Evolutionary conservation across 2,329 filamentous ascomycete genomes (phyloP), one percentile per base, ranked within the genome.

Genomic region (Helicocarpus griseus): DNA sequence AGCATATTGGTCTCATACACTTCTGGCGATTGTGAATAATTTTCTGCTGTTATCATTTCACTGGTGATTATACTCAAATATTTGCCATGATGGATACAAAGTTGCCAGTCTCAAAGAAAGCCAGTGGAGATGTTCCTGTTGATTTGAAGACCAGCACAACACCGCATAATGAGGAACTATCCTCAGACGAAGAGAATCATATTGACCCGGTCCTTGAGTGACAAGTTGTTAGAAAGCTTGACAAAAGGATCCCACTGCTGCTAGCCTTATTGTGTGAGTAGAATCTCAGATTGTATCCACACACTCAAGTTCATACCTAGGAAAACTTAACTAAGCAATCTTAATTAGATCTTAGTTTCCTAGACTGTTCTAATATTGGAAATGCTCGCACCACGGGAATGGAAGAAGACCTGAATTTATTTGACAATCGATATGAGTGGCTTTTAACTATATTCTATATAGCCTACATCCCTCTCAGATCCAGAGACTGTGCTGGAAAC

Each of bases 321-420:
- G 19, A 33, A 31, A 41, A 38, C 26, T 7, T 11, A 22, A 39
- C 8, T 48, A n/a, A 43, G 54, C 31, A 31, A 50, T 38, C 35
- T 46, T 35, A 22, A 44, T 35, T 49, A 75, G 73, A 74, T 60
- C 60, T 77, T 13, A 64, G 72, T 5, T 73, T 75, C 51, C 63
- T 77, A 14, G 75, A 78, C 57, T 67, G 75, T 45, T 73, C 71
- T 29, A 79, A 79, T 54, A 33, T 50, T 44, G 74, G 76, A 49
- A 79, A 79, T 69, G 77, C 77, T 1, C 68, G 71, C 55, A 76
- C 77, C 41, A 75, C 77, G 1, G 77, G 77, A 35, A 78, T 80
- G 75, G 56, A 68, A 48, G 62, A 73, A 41, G 74, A 77, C 26
- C 69, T 81, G 14, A 51, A 71, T 8, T 65, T 81, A 17, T 59